A percentile compares a stretch with the other conserved stretches of the same genome.
Evolutionary conservation across 306 rosid genomes (phyloP).

Genomic region (Casuarina cunninghamiana): DNA sequence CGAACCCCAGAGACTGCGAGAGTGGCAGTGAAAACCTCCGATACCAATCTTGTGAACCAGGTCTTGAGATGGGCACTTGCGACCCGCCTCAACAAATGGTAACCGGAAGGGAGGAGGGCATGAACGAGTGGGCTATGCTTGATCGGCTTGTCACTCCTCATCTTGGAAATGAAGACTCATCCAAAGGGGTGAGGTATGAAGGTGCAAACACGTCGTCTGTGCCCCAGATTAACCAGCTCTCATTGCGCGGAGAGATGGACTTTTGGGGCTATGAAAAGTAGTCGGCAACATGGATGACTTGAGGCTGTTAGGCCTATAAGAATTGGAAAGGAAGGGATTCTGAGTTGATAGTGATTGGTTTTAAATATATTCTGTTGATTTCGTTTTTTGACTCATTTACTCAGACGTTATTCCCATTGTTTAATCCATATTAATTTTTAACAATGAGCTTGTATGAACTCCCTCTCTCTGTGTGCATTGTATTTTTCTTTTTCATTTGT

Average conservation of each 20-base stretch:
- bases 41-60: constrained; percentile 58
- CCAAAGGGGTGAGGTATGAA: constrained; percentile 56
- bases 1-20: constrained; percentile 66
- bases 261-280: constrained; percentile 84
- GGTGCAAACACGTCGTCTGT: constrained; percentile 43
- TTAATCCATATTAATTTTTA: neutral
- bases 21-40: constrained; percentile 60
- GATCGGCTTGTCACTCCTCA: constrained; percentile 70
- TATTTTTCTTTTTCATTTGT: neutral
- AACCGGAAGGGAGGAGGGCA: constrained; percentile 38
- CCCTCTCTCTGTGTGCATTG: neutral
- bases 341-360: neutral
- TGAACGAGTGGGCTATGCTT: constrained; percentile 74
- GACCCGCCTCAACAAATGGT: constrained; percentile 43
- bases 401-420: neutral
- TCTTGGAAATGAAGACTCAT: constrained; percentile 59
- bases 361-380: neutral
- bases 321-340: neutral
- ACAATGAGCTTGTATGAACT: neutral
- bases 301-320: neutral
- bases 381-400: neutral
- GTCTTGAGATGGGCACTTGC: constrained; percentile 47
- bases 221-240: constrained; percentile 57
- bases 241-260: constrained; percentile 84
- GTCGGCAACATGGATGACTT: neutral